A percentile compares a stretch with the other conserved stretches of the same genome.
phyloP scores from a whole-genome alignment of 805 yeast species.

The Lipomyces spencermartinsiae region DNA sequence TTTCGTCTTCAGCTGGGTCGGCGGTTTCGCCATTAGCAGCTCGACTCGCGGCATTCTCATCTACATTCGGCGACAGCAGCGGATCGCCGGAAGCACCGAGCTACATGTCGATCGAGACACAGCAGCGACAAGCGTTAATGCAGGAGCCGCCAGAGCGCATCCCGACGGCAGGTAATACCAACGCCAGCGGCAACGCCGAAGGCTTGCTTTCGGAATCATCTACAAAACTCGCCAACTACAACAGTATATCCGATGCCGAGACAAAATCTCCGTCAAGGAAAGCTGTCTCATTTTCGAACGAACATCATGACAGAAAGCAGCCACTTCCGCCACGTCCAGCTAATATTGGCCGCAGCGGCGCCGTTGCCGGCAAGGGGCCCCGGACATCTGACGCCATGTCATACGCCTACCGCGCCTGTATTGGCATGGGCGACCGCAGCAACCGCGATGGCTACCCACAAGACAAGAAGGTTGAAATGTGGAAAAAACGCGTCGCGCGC shows the following conservation, averaged over 20 bases:
- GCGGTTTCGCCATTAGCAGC: slow-evolving; percentile 30
- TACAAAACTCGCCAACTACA: background rate
- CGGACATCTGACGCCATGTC: slow-evolving; percentile 28
- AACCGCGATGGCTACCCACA: slow-evolving; percentile 28
- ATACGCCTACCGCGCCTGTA: slow-evolving; percentile 32
- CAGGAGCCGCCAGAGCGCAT: slow-evolving; percentile 2
- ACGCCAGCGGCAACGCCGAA: background rate
- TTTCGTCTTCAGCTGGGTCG: slow-evolving; percentile 34
- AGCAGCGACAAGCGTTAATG: slow-evolving; percentile 7
- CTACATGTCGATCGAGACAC: slow-evolving; percentile 14
- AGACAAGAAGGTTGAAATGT: slow-evolving; percentile 60
- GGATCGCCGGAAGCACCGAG: slow-evolving; percentile 27
- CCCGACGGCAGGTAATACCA: background rate
- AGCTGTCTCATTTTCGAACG: slow-evolving; percentile 7
- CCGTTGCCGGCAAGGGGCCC: slow-evolving; percentile 14
- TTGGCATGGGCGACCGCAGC: slow-evolving; percentile 16
- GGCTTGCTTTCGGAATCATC: background rate
- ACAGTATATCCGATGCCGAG: slow-evolving; percentile 13
- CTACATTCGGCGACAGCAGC: slow-evolving; percentile 27
- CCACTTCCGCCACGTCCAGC: slow-evolving; percentile 32
- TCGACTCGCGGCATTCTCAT: slow-evolving; percentile 31
- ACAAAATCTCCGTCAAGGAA: background rate
- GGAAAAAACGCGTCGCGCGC: slow-evolving; percentile 60
- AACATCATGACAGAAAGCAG: slow-evolving; percentile 9
- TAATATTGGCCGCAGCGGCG: slow-evolving; percentile 8